Conservation (phyloP, 352 stramenopile genomes). For the Phytophthora sp. region DNA sequence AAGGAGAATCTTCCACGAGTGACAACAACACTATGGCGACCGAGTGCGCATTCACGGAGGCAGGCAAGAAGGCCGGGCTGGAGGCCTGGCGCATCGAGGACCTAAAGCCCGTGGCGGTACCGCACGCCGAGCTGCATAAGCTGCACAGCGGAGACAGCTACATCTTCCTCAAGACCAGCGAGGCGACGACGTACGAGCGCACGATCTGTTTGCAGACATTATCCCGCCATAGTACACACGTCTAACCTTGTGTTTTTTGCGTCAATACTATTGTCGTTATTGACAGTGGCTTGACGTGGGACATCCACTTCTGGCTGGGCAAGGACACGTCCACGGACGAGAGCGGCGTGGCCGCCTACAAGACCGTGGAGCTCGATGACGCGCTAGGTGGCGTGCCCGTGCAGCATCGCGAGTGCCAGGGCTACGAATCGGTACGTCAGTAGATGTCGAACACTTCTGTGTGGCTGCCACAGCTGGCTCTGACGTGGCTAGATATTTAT, state of each 20-base stretch:
- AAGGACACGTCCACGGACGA: conserved; percentile 92
- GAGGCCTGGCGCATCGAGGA: conserved; percentile 89
- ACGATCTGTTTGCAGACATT: conserved; percentile 1
- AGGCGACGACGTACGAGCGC: conserved; percentile 48
- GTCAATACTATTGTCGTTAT: neutral
- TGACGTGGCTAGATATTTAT: conserved; percentile 3
- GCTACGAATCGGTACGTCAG: conserved; percentile 66
- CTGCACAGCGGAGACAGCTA: conserved; percentile 97
- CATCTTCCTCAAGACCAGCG: conserved; percentile 93
- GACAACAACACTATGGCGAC: conserved; percentile 52
- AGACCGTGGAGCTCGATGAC: conserved; percentile 97
- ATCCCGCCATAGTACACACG: neutral
- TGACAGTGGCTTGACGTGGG: conserved; percentile 70
- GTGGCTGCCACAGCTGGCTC: neutral
- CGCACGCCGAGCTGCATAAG: conserved; percentile 70
- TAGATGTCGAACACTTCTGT: conserved; percentile 1
- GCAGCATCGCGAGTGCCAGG: conserved; percentile 92
- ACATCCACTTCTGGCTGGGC: conserved; percentile 98
- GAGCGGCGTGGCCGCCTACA: conserved; percentile 95
- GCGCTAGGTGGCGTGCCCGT: conserved; percentile 90
- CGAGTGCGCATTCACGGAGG: conserved; percentile 63
- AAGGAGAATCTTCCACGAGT: conserved; percentile 28
- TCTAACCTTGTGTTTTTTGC: neutral
- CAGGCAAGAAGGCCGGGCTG: conserved; percentile 69
- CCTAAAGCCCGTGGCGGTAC: conserved; percentile 67